Evolutionary conservation across 805 yeast genomes (phyloP), one percentile per base, ranked within the genome.

Genomic region (Grigorovia transvaalensis): DNA sequence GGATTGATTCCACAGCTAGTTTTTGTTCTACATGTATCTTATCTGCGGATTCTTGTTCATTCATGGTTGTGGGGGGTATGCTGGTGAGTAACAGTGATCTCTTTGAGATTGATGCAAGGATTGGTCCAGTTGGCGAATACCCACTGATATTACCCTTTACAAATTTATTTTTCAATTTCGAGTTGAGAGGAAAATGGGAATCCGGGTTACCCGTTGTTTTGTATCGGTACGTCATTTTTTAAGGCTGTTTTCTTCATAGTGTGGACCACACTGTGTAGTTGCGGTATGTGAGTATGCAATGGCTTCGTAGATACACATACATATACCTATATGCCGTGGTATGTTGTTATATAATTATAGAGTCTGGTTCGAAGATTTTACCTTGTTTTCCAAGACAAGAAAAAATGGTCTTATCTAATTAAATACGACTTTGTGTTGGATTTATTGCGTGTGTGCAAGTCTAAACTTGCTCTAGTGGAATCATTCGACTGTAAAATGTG

Each of bases 1-100:
- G 74, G 54, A 93, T 93, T 18, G 95, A 88, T 58, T 81, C 80
- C 53, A 88, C 77, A 0, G 93, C 95, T n/a, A 78, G 69, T 54
- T 74, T 74, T 64, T 88, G 96, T 61, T 84, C 88, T 19, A 53
- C 52, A 11, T 45, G 29, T 18, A 46, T 48, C 18, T 51, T 50
- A 40, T 49, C 53, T n/a, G n/a, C 44, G 7, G 50, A 46, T 4
- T 49, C 48, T 9, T 50, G 54, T 50, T 33, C 15, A 33, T 33
- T 33, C 38, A 33, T 19, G 29, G 18, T 18, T 46, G 48, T 15
- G n/a, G 7, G 4, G 4, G 8, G n/a, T 38, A 38, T 38, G 13
- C 41, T 12, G 41, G 41, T 38, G 7, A 38, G 27, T 23, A 23
- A 23, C 27, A 3, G 27, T 23, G 6, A 23, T 23, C 27, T 23